These are phyloP conservation scores for Candida germanica DNA, from an alignment of 805 yeast genomes.

Conservation along the genomic window DNA sequence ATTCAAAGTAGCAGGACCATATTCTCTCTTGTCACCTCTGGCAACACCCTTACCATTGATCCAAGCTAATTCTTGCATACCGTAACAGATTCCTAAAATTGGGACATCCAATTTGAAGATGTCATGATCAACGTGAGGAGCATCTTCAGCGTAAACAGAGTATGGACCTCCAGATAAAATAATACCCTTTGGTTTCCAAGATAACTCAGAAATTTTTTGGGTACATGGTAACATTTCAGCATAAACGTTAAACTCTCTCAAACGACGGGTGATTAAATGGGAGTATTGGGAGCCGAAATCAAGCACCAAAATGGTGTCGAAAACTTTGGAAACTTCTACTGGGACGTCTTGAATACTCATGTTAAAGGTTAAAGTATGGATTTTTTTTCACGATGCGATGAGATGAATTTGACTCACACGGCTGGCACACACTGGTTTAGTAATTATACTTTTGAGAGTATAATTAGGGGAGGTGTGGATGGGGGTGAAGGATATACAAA, in stretches of 20 bases:
- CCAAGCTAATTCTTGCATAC: constrained; percentile 99
- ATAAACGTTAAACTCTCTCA: constrained; percentile 95
- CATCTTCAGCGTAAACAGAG: constrained; percentile 92
- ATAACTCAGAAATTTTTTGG: constrained; percentile 87
- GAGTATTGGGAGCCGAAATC: constrained; percentile 99
- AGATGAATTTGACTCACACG: no score
- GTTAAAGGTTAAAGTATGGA: no score
- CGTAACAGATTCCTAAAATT: constrained; percentile 95
- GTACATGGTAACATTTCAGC: constrained; percentile 99
- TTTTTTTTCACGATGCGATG: constrained; percentile 6
- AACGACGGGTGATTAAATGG: constrained; percentile 92
- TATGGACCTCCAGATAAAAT: constrained; percentile 97
- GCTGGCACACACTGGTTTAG: no score
- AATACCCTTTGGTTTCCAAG: constrained; percentile 95
- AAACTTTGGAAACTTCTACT: constrained; percentile 75
- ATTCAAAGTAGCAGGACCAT: constrained; percentile 89
- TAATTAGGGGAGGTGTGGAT: no score
- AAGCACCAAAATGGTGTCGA: constrained; percentile 94
- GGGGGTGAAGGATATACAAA: background rate
- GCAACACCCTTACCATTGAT: constrained; percentile 90
- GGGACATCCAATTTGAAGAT: constrained; percentile 91
- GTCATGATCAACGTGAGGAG: constrained; percentile 96
- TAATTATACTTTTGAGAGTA: no score
- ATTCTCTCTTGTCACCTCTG: constrained; percentile 96
- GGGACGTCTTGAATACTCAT: constrained; percentile 31